A percentile compares a stretch with the other conserved stretches of the same genome.
Conservation (phyloP, 73 alveolate genomes). For the Uronychia binucleata region DNA sequence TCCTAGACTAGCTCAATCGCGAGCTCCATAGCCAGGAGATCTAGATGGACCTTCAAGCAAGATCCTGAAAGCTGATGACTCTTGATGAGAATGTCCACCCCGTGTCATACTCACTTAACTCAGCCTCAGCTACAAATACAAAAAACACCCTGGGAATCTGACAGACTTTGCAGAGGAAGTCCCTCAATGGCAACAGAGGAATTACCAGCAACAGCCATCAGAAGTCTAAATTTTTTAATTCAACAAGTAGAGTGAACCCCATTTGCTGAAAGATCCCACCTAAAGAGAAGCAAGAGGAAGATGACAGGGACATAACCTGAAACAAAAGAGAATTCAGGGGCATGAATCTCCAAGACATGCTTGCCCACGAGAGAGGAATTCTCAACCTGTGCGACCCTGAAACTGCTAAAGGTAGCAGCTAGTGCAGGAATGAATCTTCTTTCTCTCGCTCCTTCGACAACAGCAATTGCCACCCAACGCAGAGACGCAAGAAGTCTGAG, state of each 20-base stretch:
- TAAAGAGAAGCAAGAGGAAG: neutral
- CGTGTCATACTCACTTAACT: neutral
- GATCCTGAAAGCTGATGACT: neutral
- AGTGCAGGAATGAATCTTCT: too few relatives aligned
- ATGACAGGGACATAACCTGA: neutral
- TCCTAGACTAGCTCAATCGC: neutral
- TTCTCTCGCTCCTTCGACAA: too few relatives aligned
- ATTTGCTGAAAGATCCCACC: neutral
- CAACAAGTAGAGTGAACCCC: neutral
- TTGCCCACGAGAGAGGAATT: neutral
- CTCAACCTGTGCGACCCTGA: neutral
- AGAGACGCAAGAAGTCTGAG: too few relatives aligned
- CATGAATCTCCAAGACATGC: neutral
- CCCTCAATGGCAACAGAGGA: neutral
- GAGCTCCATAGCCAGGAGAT: neutral
- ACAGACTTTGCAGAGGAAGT: neutral
- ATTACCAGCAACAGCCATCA: neutral
- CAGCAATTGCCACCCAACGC: too few relatives aligned
- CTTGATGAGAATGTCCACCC: neutral
- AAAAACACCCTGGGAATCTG: neutral
- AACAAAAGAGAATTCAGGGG: neutral
- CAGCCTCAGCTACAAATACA: neutral
- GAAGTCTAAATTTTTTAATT: neutral
- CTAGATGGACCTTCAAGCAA: neutral
- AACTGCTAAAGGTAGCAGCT: neutral